Conservation (phyloP, 495 filamentous ascomycete genomes). For the Trichoderma parareesei region DNA sequence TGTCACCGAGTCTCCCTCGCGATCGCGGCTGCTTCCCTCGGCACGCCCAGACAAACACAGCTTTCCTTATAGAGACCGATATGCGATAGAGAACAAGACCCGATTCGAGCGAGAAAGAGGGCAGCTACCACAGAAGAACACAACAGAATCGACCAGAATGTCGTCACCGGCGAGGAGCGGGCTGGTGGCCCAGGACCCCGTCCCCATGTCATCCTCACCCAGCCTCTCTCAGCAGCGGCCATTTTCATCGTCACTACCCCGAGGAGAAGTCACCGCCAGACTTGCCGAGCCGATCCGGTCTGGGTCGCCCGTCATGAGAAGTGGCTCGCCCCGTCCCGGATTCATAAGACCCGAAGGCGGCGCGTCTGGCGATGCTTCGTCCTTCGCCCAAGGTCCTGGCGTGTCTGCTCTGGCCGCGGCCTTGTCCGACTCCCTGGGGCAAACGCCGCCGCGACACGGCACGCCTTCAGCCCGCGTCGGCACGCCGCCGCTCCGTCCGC, state of each 20-base stretch:
- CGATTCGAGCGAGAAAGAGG: not conserved
- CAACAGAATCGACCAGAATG: constrained; percentile 21
- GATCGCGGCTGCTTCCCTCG: not conserved
- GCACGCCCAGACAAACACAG: not conserved
- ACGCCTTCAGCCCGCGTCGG: constrained; percentile 52
- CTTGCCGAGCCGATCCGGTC: constrained; percentile 63
- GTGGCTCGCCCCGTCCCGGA: constrained; percentile 12
- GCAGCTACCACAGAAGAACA: not conserved
- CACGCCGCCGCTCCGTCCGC: constrained; percentile 49
- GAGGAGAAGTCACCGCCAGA: constrained; percentile 63
- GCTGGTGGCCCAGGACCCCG: constrained; percentile 26
- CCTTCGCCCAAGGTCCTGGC: constrained; percentile 46
- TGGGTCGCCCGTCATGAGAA: constrained; percentile 25
- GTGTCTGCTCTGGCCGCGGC: constrained; percentile 71
- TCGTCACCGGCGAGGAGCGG: constrained; percentile 27
- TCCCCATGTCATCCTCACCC: constrained; percentile 38
- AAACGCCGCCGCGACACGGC: constrained; percentile 51
- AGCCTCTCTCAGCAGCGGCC: constrained; percentile 35
- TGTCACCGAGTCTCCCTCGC: constrained; percentile 6
- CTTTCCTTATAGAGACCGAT: not conserved
- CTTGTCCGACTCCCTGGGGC: constrained; percentile 55
- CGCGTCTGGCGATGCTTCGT: constrained; percentile 9
- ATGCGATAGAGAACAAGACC: constrained; percentile 9
- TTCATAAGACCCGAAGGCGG: constrained; percentile 37
- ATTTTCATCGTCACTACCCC: constrained; percentile 38